A percentile compares a stretch with the other conserved stretches of the same genome.
These are phyloP conservation scores for Sporothrix brasiliensis DNA, from an alignment of 2,329 filamentous ascomycete species.

Conservation along the genomic window DNA sequence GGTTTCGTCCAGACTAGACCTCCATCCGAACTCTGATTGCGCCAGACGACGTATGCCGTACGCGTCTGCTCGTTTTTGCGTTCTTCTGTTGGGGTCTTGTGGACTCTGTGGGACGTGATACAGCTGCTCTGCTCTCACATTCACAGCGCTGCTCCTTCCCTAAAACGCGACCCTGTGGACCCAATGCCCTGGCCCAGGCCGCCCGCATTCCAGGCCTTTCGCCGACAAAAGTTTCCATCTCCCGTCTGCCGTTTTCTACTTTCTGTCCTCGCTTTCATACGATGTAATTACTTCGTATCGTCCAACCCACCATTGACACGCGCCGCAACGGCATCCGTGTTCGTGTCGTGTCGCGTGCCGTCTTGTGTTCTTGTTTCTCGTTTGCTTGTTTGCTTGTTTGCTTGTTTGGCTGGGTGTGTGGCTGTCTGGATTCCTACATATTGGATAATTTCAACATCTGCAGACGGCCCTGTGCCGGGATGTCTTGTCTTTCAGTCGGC, in stretches of 20 bases:
- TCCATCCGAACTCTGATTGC: background rate
- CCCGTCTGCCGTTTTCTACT: background rate
- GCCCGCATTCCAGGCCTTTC: too few relatives aligned
- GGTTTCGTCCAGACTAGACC: background rate
- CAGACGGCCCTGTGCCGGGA: background rate
- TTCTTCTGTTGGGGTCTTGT: background rate
- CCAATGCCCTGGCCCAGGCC: background rate
- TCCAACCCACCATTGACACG: conserved; percentile 2
- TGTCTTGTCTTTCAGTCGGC: background rate
- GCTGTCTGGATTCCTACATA: background rate
- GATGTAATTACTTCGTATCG: too few relatives aligned
- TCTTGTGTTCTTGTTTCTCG: background rate
- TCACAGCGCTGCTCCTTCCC: conserved; percentile 14
- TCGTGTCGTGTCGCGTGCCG: conserved; percentile 20
- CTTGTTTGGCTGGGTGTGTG: background rate
- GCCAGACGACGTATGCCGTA: too few relatives aligned
- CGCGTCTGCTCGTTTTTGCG: too few relatives aligned
- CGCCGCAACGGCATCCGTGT: conserved; percentile 14
- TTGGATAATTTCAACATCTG: conserved; percentile 18
- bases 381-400: background rate
- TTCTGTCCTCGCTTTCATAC: background rate
- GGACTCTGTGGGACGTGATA: conserved; percentile 16
- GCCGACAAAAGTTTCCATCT: conserved; percentile 1
- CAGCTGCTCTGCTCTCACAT: background rate
- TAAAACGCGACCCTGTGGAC: conserved; percentile 10